phyloP scores from a whole-genome alignment of 2,329 filamentous ascomycete species.

The Clonostachys sp. region DNA sequence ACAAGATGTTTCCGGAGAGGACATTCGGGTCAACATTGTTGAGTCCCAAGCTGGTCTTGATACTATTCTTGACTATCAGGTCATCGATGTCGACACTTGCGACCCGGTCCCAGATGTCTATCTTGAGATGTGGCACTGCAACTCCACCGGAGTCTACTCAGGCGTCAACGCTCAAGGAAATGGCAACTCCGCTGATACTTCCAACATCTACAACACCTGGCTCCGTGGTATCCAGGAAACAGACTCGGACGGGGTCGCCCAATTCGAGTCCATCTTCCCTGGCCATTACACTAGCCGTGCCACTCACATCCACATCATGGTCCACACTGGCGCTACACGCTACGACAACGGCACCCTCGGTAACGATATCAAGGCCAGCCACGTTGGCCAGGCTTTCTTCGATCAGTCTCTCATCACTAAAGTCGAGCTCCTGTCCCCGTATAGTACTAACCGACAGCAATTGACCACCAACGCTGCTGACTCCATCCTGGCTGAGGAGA shows the following conservation, averaged over 20 bases:
- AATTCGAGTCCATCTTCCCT: slow-evolving; percentile 36
- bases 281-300: slow-evolving; percentile 39
- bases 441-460: slow-evolving; percentile 36
- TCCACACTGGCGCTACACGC: slow-evolving; percentile 28
- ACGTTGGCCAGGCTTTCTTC: slow-evolving; percentile 63
- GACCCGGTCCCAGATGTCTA: slow-evolving; percentile 28
- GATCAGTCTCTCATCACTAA: slow-evolving; percentile 50
- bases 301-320: slow-evolving; percentile 39
- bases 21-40: slow-evolving; percentile 26
- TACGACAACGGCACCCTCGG: slow-evolving; percentile 26
- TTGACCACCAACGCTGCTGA: slow-evolving; percentile 50
- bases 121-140: slow-evolving; percentile 39
- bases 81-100: slow-evolving; percentile 36
- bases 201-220: slow-evolving; percentile 22
- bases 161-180: slow-evolving; percentile 28
- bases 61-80: slow-evolving; percentile 34
- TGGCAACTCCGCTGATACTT: slow-evolving; percentile 33
- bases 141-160: slow-evolving; percentile 38
- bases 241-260: slow-evolving; percentile 33
- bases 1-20: slow-evolving; percentile 21
- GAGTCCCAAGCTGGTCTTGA: slow-evolving; percentile 33
- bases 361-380: slow-evolving; percentile 36
- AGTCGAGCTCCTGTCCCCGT: slow-evolving; percentile 46
- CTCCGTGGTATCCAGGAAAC: slow-evolving; percentile 32
- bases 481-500: slow-evolving; percentile 35